Base-by-base conservation (phyloP, 163 green algal genomes). In the Scenedesmus sp. region DNA sequence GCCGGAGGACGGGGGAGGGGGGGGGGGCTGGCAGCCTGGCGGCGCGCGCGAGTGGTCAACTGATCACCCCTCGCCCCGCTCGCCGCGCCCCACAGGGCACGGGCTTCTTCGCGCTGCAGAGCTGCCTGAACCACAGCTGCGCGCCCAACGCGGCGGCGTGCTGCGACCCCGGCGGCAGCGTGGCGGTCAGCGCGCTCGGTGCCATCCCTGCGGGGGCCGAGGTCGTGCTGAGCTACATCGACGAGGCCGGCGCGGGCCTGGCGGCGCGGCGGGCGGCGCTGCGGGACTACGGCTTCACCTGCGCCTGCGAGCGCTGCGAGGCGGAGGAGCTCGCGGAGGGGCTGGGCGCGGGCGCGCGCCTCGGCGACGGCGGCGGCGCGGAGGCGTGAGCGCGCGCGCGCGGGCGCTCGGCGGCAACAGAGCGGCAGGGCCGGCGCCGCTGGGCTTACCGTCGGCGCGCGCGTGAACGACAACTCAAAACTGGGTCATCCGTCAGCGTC, bases 81-180 rank as follows among this genome's bases (percentile, higher is more conserved):
- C 9, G 9, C 47, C 14, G 45, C 60, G 56, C n/a, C n/a, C n/a
- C 81, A 29, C 75, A 93, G 69, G 93, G 92, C 50, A 96, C 86
- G 14, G 92, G 47, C 0, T 97, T 96, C 71, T 97, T 91, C 58
- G 75, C 82, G 6, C 70, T 97, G 54, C 94, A 98, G 64, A 92
- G 86, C 75, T 98, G 94, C 84, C 83, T 89, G 63, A 98, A 98
- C 85, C 95, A 98, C 88, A 92, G 83, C 79, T 98, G 93, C 77
- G 75, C 77, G 13, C 94, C 93, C 54, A 94, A 90, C 54, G 87
- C 87, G 20, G 74, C 84, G 22, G 87, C 90, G 1, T 77, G 90
- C 15, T 92, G 50, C 51, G 66, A 87, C 2, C 34, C 63, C 7
- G 72, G 58, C 22, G 87, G 84, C 3, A 22, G 53, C 17, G 67